A percentile compares a stretch with the other conserved stretches of the same genome.
These are phyloP conservation scores for Neurospora crassa DNA, from an alignment of 2,329 filamentous ascomycete species.

Conservation along the genomic window DNA sequence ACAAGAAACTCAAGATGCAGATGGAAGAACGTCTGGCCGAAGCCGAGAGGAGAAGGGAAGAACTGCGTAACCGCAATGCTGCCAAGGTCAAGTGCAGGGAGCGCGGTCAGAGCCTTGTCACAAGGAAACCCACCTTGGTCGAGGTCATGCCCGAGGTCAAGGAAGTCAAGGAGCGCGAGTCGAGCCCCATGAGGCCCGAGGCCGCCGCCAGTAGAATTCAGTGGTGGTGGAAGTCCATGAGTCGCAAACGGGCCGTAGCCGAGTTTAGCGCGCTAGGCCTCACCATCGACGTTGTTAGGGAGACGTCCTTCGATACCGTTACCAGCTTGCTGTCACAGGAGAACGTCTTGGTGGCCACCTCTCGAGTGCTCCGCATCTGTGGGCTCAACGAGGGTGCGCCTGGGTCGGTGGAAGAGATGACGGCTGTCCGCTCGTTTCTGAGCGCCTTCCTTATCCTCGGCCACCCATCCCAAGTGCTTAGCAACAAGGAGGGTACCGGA, in stretches of 20 bases:
- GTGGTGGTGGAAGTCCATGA: conserved; percentile 55
- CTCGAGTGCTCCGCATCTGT: conserved; percentile 58
- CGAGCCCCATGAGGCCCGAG: conserved; percentile 41
- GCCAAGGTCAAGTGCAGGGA: conserved; percentile 33
- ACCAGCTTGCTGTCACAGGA: conserved; percentile 58
- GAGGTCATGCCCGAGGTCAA: conserved; percentile 38
- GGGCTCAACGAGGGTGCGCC: conserved; percentile 56
- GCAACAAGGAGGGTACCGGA: conserved; percentile 53
- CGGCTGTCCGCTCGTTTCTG: conserved; percentile 64
- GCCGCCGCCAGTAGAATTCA: conserved; percentile 59
- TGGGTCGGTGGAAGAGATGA: conserved; percentile 57
- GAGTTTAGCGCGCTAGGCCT: conserved; percentile 58
- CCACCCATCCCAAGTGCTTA: conserved; percentile 69
- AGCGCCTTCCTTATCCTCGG: conserved; percentile 73
- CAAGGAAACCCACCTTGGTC: conserved; percentile 36
- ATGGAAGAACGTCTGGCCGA: conserved; percentile 76
- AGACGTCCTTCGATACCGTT: conserved; percentile 66
- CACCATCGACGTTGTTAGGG: conserved; percentile 59
- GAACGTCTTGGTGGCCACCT: conserved; percentile 55
- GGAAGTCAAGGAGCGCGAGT: conserved; percentile 40
- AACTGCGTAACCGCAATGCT: conserved; percentile 47
- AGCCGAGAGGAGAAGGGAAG: conserved; percentile 61
- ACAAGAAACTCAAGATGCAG: conserved; percentile 57
- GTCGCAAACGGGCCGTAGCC: conserved; percentile 49
- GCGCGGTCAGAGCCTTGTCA: conserved; percentile 41